Evolutionary conservation across 1,284 basidiomycete species (phyloP), one percentile per base, ranked within the genome.

Genomic region (Cryptococcus sp.): DNA sequence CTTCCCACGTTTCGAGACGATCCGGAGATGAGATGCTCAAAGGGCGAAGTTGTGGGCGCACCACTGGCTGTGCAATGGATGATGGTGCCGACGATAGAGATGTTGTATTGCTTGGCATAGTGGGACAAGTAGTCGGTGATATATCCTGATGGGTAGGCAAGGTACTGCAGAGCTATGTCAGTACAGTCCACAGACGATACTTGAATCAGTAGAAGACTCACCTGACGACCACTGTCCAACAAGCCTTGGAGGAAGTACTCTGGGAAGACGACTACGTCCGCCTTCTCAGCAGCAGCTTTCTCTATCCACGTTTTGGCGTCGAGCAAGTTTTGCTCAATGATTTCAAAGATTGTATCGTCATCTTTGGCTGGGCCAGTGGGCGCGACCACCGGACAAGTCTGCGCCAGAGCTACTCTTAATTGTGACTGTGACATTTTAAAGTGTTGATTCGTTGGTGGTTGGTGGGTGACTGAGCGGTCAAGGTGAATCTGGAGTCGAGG

Each of bases 171-270:
- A 23, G 23, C 13, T 49, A 17, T 29, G 29, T 40, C 13, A 40
- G 29, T 10, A 13, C 29, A 10, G 8, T 34, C 8, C 29, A 34
- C 29, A 34, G 8, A 4, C 13, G 3, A 34, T 13, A 34, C 3
- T 34, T 13, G 29, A 10, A 34, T 34, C 8, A 34, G 50, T 19
- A 20, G 13, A 4, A 3, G 7, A 65, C 75, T 64, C 60, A 77
- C 77, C 54, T 74, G 68, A 22, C 76, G 52, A 0, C 59, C 56
- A 16, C 73, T 67, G 39, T 73, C 65, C 8, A 73, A 58, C 26
- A 78, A 70, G 5, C 76, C 77, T 46, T 78, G 76, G n/a, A 77
- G 59, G 55, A 72, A 77, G 61, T 78, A 79, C 54, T 78, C 78
- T 8, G 77, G 76, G 46, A 79, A 76, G 15, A 75, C 69, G 25